Evolutionary conservation across 139 green algal genomes (phyloP).

Genomic region (Spirogloea muscicola): DNA sequence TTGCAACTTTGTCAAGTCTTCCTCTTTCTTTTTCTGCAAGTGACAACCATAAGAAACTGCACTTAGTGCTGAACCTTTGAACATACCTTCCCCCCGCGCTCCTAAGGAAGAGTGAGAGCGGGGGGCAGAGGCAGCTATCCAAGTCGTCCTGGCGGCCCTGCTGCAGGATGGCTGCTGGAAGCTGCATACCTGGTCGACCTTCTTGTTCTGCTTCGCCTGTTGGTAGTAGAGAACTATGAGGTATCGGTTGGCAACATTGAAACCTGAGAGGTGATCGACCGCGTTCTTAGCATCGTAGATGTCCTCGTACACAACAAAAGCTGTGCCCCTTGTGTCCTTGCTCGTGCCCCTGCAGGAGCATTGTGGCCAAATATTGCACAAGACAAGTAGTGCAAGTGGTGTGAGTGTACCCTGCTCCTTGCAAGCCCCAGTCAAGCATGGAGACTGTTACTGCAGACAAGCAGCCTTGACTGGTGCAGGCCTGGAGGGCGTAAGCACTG

Average conservation of each 20-base stretch:
- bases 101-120: background rate
- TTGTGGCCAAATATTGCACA: too few species aligned
- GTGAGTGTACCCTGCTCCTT: too few species aligned
- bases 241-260: conserved; percentile 85
- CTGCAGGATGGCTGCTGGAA: background rate
- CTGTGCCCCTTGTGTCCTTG: conserved; percentile 94
- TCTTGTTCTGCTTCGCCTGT: conserved; percentile 68
- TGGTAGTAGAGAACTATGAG: conserved; percentile 94
- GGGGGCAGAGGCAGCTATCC: background rate
- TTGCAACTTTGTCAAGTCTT: conserved; percentile 80
- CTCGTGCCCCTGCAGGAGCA: conserved; percentile 55
- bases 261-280: conserved; percentile 84
- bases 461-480: too few species aligned
- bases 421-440: too few species aligned
- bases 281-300: conserved; percentile 97
- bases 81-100: background rate
- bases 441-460: too few species aligned
- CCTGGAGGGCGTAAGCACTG: too few species aligned
- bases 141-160: background rate
- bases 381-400: too few species aligned
- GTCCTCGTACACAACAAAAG: conserved; percentile 98
- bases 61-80: background rate
- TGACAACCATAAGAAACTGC: too few species aligned
- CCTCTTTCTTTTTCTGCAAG: conserved; percentile 81
- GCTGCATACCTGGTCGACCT: conserved; percentile 55